Percentiles rank a stretch among this genome's conserved stretches.
phyloP scores from a whole-genome alignment of 1,284 basidiomycete genomes.

The Sphaerobolus stellatus region DNA sequence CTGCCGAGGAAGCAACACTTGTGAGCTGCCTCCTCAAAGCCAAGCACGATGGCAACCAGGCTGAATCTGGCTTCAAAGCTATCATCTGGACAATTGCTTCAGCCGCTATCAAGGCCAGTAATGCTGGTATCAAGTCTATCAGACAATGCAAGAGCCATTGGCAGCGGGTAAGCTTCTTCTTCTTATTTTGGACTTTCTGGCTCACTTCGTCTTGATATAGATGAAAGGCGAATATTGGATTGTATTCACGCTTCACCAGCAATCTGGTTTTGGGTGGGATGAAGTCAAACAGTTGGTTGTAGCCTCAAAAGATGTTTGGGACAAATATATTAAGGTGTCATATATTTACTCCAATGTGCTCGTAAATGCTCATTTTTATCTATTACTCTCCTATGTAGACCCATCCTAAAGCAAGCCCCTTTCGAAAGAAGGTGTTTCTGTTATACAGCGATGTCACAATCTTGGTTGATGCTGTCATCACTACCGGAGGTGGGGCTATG shows the following conservation, averaged over 20 bases:
- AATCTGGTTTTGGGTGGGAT: slow-evolving; percentile 38
- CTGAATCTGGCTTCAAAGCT: too few relatives aligned
- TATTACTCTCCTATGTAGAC: background rate
- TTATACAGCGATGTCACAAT: slow-evolving; percentile 27
- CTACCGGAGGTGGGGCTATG: slow-evolving; percentile 27
- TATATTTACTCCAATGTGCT: too few relatives aligned
- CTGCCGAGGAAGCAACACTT: too few relatives aligned
- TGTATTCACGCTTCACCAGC: slow-evolving; percentile 22
- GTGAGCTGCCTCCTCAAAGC: too few relatives aligned
- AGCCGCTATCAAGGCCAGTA: too few relatives aligned
- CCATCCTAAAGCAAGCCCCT: slow-evolving; percentile 20
- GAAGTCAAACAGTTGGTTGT: slow-evolving; percentile 23
- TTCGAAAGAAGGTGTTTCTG: slow-evolving; percentile 27
- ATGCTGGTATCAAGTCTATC: too few relatives aligned
- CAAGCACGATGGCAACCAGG: too few relatives aligned
- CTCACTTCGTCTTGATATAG: too few relatives aligned
- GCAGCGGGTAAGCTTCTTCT: too few relatives aligned
- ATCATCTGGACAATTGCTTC: too few relatives aligned
- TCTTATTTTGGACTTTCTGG: too few relatives aligned
- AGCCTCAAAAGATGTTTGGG: slow-evolving; percentile 30
- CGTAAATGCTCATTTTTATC: background rate
- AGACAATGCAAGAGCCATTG: too few relatives aligned
- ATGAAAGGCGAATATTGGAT: slow-evolving; percentile 29
- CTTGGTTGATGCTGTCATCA: slow-evolving; percentile 24
- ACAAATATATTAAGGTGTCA: slow-evolving; percentile 20